Conservation (phyloP, 2,329 filamentous ascomycete genomes). For the Claviceps sorghi region DNA sequence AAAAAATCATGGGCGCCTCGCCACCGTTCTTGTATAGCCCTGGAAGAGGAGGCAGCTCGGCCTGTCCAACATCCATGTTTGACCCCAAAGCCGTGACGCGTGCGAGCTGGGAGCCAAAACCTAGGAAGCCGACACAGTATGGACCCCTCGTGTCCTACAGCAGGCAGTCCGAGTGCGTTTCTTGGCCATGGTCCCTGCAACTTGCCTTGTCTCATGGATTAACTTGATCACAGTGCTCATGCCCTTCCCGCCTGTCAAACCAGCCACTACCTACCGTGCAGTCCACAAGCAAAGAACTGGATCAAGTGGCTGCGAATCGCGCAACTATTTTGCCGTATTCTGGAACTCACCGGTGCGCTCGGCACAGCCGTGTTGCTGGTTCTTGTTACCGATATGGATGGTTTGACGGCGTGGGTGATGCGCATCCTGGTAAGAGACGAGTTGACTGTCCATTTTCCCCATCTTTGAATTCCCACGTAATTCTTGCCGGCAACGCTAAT, state of each 20-base stretch:
- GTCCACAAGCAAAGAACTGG: constrained; percentile 50
- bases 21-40: constrained; percentile 60
- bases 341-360: constrained; percentile 53
- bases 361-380: constrained; percentile 65
- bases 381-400: constrained; percentile 54
- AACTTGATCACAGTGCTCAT: constrained; percentile 29
- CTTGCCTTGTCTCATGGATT: neutral
- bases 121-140: constrained; percentile 47
- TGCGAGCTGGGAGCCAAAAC: constrained; percentile 55
- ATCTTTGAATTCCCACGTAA: neutral
- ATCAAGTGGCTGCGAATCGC: constrained; percentile 55
- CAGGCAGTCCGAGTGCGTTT: constrained; percentile 65
- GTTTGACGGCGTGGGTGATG: constrained; percentile 57
- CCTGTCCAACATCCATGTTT: constrained; percentile 45
- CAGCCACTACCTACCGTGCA: constrained; percentile 50
- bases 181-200: neutral
- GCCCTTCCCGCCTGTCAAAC: constrained; percentile 48
- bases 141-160: constrained; percentile 75
- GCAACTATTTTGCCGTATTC: constrained; percentile 53
- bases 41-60: constrained; percentile 34
- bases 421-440: constrained; percentile 51
- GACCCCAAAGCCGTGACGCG: constrained; percentile 66
- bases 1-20: constrained; percentile 14
- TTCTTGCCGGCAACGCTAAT: neutral
- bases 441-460: neutral